phyloP scores from a whole-genome alignment of 352 stramenopile species.

The Phytophthora melonis region DNA sequence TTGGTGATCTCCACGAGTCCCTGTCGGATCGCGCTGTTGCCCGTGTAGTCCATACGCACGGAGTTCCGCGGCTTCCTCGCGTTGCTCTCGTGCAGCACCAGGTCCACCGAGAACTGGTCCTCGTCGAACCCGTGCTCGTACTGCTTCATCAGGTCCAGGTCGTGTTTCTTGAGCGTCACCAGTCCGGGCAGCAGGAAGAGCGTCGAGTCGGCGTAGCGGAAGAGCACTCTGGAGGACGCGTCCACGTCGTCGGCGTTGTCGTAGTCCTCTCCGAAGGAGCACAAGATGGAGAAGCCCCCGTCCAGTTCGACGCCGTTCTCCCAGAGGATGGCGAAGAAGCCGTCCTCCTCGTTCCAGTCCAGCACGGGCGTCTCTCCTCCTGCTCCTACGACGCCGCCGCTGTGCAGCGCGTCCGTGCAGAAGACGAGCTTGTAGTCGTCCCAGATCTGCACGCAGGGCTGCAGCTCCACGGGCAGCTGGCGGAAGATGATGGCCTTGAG shows the following conservation, averaged over 20 bases:
- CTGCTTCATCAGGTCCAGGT: conserved; percentile 88
- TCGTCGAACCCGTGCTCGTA: conserved; percentile 88
- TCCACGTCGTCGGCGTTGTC: conserved; percentile 67
- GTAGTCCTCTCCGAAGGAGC: conserved; percentile 85
- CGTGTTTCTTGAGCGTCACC: conserved; percentile 75
- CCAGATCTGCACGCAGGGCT: conserved; percentile 87
- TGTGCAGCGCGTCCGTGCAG: conserved; percentile 52
- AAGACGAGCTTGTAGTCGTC: conserved; percentile 82
- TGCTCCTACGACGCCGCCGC: neutral
- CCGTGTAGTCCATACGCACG: conserved; percentile 71
- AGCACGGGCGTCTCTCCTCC: conserved; percentile 53
- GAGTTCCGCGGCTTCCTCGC: conserved; percentile 44
- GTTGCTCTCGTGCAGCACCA: conserved; percentile 75
- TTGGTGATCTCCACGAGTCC: conserved; percentile 84
- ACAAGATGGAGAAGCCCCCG: conserved; percentile 86
- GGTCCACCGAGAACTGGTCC: conserved; percentile 82
- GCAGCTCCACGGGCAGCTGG: conserved; percentile 72
- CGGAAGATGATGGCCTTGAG: conserved; percentile 85
- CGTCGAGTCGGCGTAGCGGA: conserved; percentile 84
- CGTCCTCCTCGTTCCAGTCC: conserved; percentile 85
- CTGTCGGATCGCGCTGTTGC: conserved; percentile 72
- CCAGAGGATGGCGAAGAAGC: conserved; percentile 84
- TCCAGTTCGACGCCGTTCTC: conserved; percentile 80
- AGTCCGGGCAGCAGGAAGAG: conserved; percentile 77
- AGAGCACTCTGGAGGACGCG: conserved; percentile 72